Base-by-base conservation (phyloP, 164 flowering plant species). In the grape (Vitis vinifera) region DNA sequence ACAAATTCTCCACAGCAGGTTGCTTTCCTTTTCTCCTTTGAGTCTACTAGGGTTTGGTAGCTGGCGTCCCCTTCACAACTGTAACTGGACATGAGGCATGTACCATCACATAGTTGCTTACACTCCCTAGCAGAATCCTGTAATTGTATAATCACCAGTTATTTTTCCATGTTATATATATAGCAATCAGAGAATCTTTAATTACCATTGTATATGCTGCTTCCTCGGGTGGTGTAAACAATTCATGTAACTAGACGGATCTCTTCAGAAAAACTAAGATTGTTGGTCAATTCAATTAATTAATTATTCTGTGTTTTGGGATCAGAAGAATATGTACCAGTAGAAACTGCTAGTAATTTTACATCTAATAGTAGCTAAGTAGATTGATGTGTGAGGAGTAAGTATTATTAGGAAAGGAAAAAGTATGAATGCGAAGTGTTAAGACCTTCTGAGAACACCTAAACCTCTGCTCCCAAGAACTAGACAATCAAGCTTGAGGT, bases 111-210 rank as follows among this genome's bases (percentile, higher is more conserved):
- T 86, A 71, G 69, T 83, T 82, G 85, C 90, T 88, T 11, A 89
- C 93, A 67, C 96, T 90, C 37, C 96, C 96, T 55, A 90, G 86
- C 76, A 90, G 75, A 48, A 84, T 82, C 89, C 96, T 90, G 91
- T 71, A 55, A 58, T 12, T 11, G 16, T 3, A 48, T 31, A 37
- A 55, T 52, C 59, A 60, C 7, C 44, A 37, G 7, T 37, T 37
- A 37, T 37, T 37, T 37, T 23, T 2, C 27, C 27, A 23, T 23
- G 27, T 23, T 0, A 23, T 23, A 23, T 0, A 23, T 23, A 23
- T 23, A 23, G 27, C 27, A 23, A 23, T 23, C 27, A 23, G 27
- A 23, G 27, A 23, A 23, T 23, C 27, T 23, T 23, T 23, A 23
- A 23, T 23, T 23, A 23, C 2, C 27, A 23, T 23, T 23, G 27